phyloP scores from a whole-genome alignment of 192 early-diverging fungal species.

The Backusella morwellensis region DNA sequence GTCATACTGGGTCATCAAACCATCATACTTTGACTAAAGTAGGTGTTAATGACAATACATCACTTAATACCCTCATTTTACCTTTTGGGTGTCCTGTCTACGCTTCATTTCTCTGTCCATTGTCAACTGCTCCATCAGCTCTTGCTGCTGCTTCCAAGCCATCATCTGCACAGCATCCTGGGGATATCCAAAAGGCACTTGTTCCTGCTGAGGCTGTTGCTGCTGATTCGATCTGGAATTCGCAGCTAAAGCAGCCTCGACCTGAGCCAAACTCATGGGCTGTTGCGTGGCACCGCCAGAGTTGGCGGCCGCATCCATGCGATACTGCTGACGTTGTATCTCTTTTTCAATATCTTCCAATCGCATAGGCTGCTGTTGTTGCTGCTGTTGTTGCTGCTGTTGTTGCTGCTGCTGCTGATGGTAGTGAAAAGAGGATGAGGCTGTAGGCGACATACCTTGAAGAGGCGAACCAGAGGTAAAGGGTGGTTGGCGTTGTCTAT shows the following conservation, averaged over 20 bases:
- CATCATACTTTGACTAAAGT: constrained; percentile 72
- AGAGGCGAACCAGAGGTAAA: background rate
- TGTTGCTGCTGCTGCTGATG: background rate
- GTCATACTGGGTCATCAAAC: constrained; percentile 91
- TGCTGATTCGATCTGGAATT: background rate
- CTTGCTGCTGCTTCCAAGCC: background rate
- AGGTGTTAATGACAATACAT: background rate
- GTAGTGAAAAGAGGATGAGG: background rate
- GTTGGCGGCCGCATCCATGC: background rate
- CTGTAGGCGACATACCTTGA: background rate
- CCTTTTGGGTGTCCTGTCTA: constrained; percentile 33
- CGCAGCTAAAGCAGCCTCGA: background rate
- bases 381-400: background rate
- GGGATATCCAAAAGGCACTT: background rate
- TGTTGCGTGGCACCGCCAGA: background rate
- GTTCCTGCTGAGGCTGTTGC: background rate
- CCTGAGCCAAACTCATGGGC: background rate
- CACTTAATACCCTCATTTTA: background rate
- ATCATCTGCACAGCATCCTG: background rate
- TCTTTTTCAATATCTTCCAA: background rate
- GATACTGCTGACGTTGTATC: background rate
- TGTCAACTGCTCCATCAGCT: constrained; percentile 4
- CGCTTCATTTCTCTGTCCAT: constrained; percentile 37
- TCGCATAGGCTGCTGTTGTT: background rate
- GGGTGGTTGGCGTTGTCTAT: background rate